Percentiles rank a stretch among this genome's conserved stretches.
Evolutionary conservation across 1,284 basidiomycete genomes (phyloP).

Genomic region (Puccinia brachypodii): DNA sequence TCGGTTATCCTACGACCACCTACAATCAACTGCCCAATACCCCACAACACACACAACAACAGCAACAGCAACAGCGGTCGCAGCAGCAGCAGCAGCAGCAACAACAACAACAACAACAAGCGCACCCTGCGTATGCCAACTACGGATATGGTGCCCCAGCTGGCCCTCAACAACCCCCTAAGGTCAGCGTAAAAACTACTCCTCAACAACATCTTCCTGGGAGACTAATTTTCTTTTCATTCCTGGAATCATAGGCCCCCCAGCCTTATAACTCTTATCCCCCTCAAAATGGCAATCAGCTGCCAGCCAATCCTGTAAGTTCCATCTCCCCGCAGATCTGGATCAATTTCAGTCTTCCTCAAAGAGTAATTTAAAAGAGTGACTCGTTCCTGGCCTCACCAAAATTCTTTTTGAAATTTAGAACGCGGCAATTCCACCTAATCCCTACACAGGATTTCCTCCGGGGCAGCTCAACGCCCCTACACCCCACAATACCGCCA

Average conservation of each 20-base stretch:
- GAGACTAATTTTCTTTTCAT: neutral
- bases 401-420: neutral
- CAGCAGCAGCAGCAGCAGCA: constrained; percentile 4
- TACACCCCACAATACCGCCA: constrained; percentile 25
- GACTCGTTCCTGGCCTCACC: neutral
- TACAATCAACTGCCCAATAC: constrained; percentile 27
- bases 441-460: constrained; percentile 33
- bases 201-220: neutral
- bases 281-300: neutral
- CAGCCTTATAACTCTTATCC: constrained; percentile 37
- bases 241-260: neutral
- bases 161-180: constrained; percentile 36
- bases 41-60: neutral
- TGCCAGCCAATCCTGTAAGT: constrained; percentile 28
- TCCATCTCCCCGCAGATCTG: neutral
- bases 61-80: neutral
- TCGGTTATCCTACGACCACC: neutral
- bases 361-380: no score
- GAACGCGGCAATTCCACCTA: constrained; percentile 22
- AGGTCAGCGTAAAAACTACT: constrained; percentile 5
- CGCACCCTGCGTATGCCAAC: constrained; percentile 46
- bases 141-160: constrained; percentile 41
- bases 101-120: neutral
- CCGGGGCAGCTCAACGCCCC: constrained; percentile 4
- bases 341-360: neutral